These are phyloP conservation scores for Ocimum tenuiflorum DNA, from an alignment of 257 asterid species.

Conservation along the genomic window DNA sequence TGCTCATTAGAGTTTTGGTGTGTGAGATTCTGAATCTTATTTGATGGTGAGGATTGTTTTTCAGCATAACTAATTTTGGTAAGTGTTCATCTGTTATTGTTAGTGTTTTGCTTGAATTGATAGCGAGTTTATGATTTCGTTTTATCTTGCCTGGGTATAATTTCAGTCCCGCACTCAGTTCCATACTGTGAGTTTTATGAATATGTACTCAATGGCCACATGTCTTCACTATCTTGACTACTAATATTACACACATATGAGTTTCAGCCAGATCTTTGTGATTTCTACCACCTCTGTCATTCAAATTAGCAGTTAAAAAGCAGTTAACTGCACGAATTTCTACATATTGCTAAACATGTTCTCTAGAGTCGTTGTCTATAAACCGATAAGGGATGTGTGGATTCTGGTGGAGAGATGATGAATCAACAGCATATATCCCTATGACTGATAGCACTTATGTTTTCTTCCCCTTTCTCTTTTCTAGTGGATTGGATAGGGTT, in stretches of 20 bases:
- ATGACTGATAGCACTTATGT: background rate
- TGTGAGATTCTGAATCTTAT: constrained; percentile 13
- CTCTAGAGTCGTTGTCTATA: background rate
- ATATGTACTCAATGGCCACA: background rate
- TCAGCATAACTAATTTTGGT: background rate
- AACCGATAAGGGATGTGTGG: background rate
- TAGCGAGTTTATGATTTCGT: background rate
- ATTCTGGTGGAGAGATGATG: background rate
- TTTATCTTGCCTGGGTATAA: background rate
- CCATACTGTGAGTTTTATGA: background rate
- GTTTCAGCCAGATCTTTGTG: background rate
- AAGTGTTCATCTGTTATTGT: background rate
- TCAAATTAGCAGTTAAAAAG: background rate
- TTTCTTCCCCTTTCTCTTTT: background rate
- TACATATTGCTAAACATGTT: background rate
- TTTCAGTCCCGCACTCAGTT: background rate
- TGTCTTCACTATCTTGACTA: background rate
- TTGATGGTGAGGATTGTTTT: constrained; percentile 11
- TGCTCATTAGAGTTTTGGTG: background rate
- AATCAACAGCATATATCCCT: background rate
- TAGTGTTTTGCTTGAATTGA: background rate
- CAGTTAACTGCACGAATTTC: background rate
- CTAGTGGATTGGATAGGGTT: background rate
- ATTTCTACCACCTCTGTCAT: background rate
- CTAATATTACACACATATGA: background rate